Evolutionary conservation across 768 basidiomycete genomes (phyloP), one percentile per base, ranked within the genome.

Genomic region (Tephrocybe sp.): DNA sequence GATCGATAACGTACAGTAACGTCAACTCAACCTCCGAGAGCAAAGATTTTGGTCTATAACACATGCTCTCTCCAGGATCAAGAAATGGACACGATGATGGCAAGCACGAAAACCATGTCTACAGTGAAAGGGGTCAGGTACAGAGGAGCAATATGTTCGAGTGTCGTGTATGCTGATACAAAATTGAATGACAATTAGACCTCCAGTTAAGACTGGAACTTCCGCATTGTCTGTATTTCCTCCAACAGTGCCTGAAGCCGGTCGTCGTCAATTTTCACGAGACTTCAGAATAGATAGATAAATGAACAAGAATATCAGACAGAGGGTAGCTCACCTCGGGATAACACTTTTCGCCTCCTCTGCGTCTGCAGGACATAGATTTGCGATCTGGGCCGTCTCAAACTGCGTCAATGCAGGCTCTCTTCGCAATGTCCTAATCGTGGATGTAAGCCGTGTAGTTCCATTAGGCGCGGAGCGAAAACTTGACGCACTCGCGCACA

Each of bases 281-380:
- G 77, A 66, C 92, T 93, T 47, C 5, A 35, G 30, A 33, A 14
- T n/a, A 6, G 33, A 23, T 39, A 33, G 40, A 10, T 19, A 13
- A 49, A 42, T 34, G 6, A 35, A 19, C 45, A 17, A 13, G 33
- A 32, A 32, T 4, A 44, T 31, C 42, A 13, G 41, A 36, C 3
- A 32, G n/a, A 22, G 46, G 36, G 10, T 11, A 9, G 9, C 72
- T 16, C 46, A 87, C 92, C 92, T 95, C 6, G 93, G 93, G 31
- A 96, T 74, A 47, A 93, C 79, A 60, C 92, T 92, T 73, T 93
- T 95, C 22, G 92, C 88, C 67, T 96, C 94, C 58, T 96, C 93
- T 4, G 89, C 80, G 52, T 85, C 84, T 35, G 84, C 89, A 12
- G 93, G 93, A 62, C 90, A 92, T 48, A 96, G 68, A 61, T 96